Evolutionary conservation across 2,329 filamentous ascomycete genomes (phyloP), one percentile per base, ranked within the genome.

Genomic region (Microdochium bolleyi): DNA sequence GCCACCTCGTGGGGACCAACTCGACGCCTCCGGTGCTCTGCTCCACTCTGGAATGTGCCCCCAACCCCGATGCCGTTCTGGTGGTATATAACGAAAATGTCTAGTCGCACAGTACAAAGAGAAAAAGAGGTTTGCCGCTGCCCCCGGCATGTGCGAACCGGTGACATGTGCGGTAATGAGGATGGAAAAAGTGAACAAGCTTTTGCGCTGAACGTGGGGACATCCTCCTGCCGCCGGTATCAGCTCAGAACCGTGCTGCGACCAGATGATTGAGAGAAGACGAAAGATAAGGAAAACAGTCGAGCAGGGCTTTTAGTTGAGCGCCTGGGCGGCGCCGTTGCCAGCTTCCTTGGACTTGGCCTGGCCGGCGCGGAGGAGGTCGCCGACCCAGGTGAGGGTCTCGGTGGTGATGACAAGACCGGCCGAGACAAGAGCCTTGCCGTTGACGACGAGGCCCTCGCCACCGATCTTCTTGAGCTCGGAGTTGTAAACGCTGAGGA

Each of bases 401-500:
- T 90, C 85, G 58, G 77, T 79, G 49, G 81, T 81, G 50, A 91
- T 74, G 49, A 88, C 77, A 49, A 90, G 73, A 24, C 80, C 78
- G 14, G 87, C 89, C 51, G 79, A 80, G 58, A 90, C 73, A 14
- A 82, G 71, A 11, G 88, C 88, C 76, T 88, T 90, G 63, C 84
- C 80, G 55, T 80, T 79, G 3, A 83, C 79, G n/a, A 89, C 72
- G 34, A 86, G 65, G 48, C 83, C 82, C 30, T 85, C 78, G 57
- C 82, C 80, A 48, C 82, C 80, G 41, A 76, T 76, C 72, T 83
- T 85, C 74, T 84, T 84, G 58, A 74, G 73, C 70, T 87, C 80
- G 54, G 73, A 67, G 54, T 71, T 71, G 67, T 82, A 87, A 54
- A 82, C 71, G 52, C 72, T 68, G 52, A 80, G 63, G 55, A 86